Percentiles rank a stretch among this genome's conserved stretches.
Conservation (phyloP, 208 protist genomes). For the Spongospora subterranea region DNA sequence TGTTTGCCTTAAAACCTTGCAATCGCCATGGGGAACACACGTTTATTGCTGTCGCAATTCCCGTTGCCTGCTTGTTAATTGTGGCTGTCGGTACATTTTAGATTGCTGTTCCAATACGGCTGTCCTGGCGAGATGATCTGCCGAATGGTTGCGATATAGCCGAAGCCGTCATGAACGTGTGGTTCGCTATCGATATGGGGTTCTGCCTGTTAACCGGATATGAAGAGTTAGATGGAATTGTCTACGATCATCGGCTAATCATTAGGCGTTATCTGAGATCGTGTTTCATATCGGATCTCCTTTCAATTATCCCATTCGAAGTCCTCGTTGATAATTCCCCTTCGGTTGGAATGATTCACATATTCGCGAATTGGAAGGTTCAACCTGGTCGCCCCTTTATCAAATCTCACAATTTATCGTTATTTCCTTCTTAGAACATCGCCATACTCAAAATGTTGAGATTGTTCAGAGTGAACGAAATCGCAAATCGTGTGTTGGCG, state of each 20-base stretch:
- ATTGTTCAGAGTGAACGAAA: background rate
- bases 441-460: background rate
- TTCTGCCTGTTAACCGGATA: background rate
- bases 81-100: background rate
- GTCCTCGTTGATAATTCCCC: background rate
- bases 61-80: background rate
- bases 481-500: background rate
- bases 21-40: background rate
- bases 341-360: background rate
- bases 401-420: background rate
- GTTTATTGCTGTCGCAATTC: background rate
- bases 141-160: background rate
- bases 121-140: background rate
- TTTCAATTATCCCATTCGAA: background rate
- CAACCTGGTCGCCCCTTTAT: background rate
- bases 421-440: background rate
- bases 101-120: background rate
- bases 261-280: background rate
- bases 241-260: background rate
- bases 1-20: background rate
- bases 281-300: background rate
- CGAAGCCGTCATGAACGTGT: background rate
- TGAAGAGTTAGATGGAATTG: background rate
- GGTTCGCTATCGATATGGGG: background rate
- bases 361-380: background rate